Conservation (phyloP, 805 yeast species). For the Candida coleopterorum region DNA sequence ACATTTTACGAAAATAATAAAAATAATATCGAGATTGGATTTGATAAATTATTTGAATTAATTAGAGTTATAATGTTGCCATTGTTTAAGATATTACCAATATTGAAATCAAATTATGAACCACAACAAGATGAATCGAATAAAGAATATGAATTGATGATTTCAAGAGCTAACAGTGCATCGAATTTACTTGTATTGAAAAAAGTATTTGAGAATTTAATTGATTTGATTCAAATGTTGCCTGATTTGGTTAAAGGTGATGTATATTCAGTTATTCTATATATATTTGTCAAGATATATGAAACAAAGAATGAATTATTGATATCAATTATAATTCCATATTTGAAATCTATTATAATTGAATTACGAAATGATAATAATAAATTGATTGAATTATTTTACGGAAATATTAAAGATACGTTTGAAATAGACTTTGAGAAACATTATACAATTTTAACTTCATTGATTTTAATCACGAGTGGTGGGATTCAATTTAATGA, state of each 20-base stretch:
- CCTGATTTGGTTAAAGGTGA: conserved; percentile 69
- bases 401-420: conserved; percentile 17
- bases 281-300: conserved; percentile 54
- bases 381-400: conserved; percentile 23
- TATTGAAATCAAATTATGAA: conserved; percentile 45
- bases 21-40: conserved; percentile 44
- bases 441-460: conserved; percentile 28
- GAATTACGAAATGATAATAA: conserved; percentile 17
- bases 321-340: conserved; percentile 46
- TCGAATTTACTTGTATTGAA: conserved; percentile 42
- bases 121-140: no score
- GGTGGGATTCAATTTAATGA: conserved; percentile 27
- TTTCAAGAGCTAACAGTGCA: conserved; percentile 27
- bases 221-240: conserved; percentile 59
- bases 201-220: conserved; percentile 46
- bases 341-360: conserved; percentile 29
- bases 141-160: conserved; percentile 18
- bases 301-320: conserved; percentile 36
- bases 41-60: conserved; percentile 80
- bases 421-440: conserved; percentile 14
- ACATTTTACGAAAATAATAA: conserved; percentile 31
- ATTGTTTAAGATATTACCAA: conserved; percentile 55
- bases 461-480: conserved; percentile 29
- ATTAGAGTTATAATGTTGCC: conserved; percentile 65
- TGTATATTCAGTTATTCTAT: conserved; percentile 64